These are phyloP conservation scores for Colletotrichum siamense DNA, from an alignment of 2,329 filamentous ascomycete species.

Conservation along the genomic window DNA sequence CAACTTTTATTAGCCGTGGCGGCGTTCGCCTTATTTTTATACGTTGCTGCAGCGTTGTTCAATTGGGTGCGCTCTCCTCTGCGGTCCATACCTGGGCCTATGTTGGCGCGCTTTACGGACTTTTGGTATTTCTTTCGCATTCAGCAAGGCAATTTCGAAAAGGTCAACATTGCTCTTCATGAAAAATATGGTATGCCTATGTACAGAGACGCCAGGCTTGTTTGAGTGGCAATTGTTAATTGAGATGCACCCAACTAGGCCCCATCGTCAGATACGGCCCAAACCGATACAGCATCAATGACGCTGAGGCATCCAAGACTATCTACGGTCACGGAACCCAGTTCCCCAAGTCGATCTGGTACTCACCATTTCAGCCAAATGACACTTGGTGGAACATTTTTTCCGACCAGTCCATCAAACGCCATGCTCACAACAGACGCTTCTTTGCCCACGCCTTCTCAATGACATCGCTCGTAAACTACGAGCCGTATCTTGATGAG, in stretches of 20 bases:
- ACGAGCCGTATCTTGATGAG: conserved; percentile 54
- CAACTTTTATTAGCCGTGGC: not conserved
- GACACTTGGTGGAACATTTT: conserved; percentile 33
- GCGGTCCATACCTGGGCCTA: conserved; percentile 30
- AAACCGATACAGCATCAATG: conserved; percentile 50
- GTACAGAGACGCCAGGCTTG: not conserved
- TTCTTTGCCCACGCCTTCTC: conserved; percentile 50
- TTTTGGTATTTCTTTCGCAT: conserved; percentile 33
- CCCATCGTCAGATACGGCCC: conserved; percentile 52
- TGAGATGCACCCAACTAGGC: conserved; percentile 23
- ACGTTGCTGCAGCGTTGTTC: not conserved
- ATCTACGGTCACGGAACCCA: conserved; percentile 34
- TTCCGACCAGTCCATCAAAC: conserved; percentile 35
- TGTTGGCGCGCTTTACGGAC: conserved; percentile 30
- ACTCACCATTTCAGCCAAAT: conserved; percentile 26
- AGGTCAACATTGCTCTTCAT: conserved; percentile 32
- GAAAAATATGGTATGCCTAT: conserved; percentile 29
- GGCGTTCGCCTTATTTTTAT: not conserved
- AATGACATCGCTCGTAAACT: conserved; percentile 52
- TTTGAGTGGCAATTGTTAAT: not conserved
- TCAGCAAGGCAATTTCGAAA: conserved; percentile 30
- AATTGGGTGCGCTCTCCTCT: conserved; percentile 25
- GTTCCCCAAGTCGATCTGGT: conserved; percentile 42
- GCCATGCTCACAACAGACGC: conserved; percentile 42
- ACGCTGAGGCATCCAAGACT: conserved; percentile 41